Evolutionary conservation across 352 stramenopile genomes (phyloP).

Genomic region (Phytophthora sojae): DNA sequence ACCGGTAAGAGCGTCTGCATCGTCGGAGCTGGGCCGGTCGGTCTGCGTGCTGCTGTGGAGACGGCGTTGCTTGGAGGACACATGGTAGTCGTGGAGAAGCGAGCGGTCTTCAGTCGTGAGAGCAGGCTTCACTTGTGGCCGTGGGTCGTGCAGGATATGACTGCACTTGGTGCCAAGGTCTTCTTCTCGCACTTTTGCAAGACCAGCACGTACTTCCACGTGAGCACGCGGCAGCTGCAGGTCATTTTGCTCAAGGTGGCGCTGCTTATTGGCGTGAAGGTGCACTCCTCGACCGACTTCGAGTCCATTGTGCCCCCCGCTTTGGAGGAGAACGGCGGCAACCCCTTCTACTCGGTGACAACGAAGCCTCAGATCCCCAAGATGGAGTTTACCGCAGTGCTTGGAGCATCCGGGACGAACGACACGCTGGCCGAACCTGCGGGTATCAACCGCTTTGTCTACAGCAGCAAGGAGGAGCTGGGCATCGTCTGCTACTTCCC

Average conservation of each 20-base stretch:
- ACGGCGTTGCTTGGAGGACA: conserved; percentile 67
- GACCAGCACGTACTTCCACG: conserved; percentile 77
- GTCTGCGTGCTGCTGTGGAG: conserved; percentile 76
- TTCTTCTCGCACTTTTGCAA: conserved; percentile 79
- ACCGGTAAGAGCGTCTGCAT: conserved; percentile 66
- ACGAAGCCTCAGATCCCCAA: conserved; percentile 73
- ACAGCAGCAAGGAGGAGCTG: conserved; percentile 69
- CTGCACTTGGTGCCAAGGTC: conserved; percentile 73
- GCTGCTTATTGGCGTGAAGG: conserved; percentile 67
- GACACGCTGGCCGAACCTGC: conserved; percentile 62
- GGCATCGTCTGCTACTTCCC: conserved; percentile 83
- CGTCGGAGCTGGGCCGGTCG: conserved; percentile 71
- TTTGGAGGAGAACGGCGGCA: conserved; percentile 54
- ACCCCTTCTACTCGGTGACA: conserved; percentile 64
- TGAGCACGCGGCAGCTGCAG: conserved; percentile 81
- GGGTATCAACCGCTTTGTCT: conserved; percentile 75
- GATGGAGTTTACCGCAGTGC: conserved; percentile 71
- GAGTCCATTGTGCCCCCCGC: conserved; percentile 50
- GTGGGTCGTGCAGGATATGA: conserved; percentile 80
- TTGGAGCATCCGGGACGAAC: conserved; percentile 66
- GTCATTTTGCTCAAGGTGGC: conserved; percentile 83
- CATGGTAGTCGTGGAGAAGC: conserved; percentile 80
- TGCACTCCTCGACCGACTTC: conserved; percentile 62
- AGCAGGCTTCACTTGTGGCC: conserved; percentile 86
- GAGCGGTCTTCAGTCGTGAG: conserved; percentile 73